phyloP scores from a whole-genome alignment of 192 early-diverging fungal genomes.

The Backusella liffmaniae region DNA sequence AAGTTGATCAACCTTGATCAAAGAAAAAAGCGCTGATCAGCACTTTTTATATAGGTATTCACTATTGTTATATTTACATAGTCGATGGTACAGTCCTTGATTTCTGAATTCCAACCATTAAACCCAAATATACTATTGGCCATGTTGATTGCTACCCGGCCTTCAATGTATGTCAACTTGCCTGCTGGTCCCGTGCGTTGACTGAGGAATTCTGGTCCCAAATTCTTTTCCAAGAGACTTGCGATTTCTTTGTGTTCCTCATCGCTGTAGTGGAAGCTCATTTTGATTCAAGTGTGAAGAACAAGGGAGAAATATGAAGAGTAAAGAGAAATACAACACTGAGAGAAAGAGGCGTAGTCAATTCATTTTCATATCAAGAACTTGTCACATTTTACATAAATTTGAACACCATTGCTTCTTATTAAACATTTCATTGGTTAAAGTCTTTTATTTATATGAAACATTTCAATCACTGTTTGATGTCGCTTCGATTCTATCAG shows the following conservation, averaged over 20 bases:
- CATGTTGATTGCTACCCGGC: constrained; percentile 78
- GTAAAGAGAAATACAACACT: not conserved
- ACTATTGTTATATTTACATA: constrained; percentile 51
- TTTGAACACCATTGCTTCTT: no score
- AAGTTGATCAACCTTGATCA: constrained; percentile 31
- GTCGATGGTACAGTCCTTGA: constrained; percentile 77
- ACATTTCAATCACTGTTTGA: not conserved
- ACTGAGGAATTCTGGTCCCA: constrained; percentile 14
- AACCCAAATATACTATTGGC: constrained; percentile 96
- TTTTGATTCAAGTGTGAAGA: not conserved
- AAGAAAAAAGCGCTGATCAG: not conserved
- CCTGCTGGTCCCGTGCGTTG: constrained; percentile 11
- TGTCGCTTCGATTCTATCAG: not conserved
- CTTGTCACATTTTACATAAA: not conserved
- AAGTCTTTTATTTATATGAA: not conserved
- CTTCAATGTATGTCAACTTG: constrained; percentile 48
- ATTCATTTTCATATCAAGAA: not conserved
- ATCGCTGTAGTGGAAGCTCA: not conserved
- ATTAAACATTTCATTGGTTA: no score
- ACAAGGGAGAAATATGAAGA: not conserved
- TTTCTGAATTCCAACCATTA: constrained; percentile 83
- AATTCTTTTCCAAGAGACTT: not conserved
- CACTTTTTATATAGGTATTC: not conserved
- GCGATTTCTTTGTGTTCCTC: not conserved
- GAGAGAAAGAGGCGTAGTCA: not conserved